Conservation (phyloP, 345 rosid genomes). For the Nasturtium officinale region DNA sequence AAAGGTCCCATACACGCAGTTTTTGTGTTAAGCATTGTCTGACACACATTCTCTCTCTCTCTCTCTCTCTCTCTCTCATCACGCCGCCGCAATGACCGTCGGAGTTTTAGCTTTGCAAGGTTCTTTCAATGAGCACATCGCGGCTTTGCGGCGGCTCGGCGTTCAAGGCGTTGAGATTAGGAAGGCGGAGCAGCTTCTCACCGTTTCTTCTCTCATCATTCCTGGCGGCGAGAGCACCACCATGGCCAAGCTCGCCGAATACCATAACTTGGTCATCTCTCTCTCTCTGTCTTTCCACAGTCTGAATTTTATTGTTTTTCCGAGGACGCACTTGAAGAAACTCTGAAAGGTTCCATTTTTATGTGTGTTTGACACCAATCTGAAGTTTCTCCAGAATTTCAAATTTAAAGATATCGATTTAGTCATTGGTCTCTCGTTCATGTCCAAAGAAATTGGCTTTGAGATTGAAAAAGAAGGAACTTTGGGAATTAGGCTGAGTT, state of each 20-base stretch:
- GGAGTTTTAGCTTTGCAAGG: constrained; percentile 98
- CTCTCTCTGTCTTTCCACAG: constrained; percentile 6
- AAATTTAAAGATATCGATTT: constrained; percentile 4
- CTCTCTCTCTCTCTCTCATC: constrained; percentile 24
- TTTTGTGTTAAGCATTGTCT: constrained; percentile 8
- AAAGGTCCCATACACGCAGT: constrained; percentile 20
- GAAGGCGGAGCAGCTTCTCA: constrained; percentile 80
- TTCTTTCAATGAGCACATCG: constrained; percentile 95
- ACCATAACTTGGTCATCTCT: constrained; percentile 67
- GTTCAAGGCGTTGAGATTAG: constrained; percentile 85
- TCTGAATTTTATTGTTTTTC: neutral
- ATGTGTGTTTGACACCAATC: constrained; percentile 16
- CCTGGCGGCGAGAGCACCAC: constrained; percentile 99
- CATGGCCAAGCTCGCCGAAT: constrained; percentile 97
- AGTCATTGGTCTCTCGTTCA: neutral
- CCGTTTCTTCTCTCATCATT: constrained; percentile 78
- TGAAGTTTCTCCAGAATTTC: neutral
- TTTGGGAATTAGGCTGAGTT: constrained; percentile 17
- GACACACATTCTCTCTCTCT: neutral
- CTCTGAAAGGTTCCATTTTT: constrained; percentile 20
- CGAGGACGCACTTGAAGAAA: constrained; percentile 26
- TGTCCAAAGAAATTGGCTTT: constrained; percentile 23
- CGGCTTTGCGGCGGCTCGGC: constrained; percentile 83
- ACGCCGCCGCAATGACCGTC: constrained; percentile 61
- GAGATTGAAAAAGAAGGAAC: neutral